A percentile compares a stretch with the other conserved stretches of the same genome.
These are phyloP conservation scores for Aspergillus pseudonomiae DNA, from an alignment of 2,329 filamentous ascomycete species.

Conservation along the genomic window DNA sequence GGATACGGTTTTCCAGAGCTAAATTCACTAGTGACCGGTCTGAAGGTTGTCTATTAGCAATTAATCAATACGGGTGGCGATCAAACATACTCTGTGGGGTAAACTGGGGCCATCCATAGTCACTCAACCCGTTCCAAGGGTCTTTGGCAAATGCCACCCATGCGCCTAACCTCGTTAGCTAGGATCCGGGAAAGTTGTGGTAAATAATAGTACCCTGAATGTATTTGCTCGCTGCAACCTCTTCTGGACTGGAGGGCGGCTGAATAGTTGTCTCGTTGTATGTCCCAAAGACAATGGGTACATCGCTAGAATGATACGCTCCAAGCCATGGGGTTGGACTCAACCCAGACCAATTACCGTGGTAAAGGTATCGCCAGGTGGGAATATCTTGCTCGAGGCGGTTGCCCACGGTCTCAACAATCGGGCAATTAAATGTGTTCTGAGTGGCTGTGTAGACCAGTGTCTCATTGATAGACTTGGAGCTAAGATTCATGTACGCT, in stretches of 20 bases:
- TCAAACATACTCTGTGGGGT: neutral
- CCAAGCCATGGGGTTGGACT: neutral
- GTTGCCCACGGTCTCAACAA: neutral
- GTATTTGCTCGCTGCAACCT: neutral
- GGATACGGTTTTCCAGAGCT: neutral
- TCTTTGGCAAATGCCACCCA: constrained; percentile 1
- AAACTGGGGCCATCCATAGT: neutral
- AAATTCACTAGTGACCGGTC: neutral
- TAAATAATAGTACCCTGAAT: neutral
- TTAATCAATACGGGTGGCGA: neutral
- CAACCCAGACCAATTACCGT: neutral
- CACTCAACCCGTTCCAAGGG: neutral
- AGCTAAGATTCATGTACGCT: neutral
- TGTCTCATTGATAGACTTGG: neutral
- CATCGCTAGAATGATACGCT: neutral
- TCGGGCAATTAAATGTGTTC: neutral
- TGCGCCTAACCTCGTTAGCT: neutral
- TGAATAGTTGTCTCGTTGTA: neutral
- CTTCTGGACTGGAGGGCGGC: neutral
- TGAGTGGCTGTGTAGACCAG: neutral
- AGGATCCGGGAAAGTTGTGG: neutral
- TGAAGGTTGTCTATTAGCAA: neutral
- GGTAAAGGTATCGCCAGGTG: neutral
- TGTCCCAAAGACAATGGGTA: neutral
- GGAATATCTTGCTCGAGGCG: neutral